Evolutionary conservation across 306 rosid species (phyloP), one percentile per base, ranked within the genome.

Genomic region (Rosa persica): DNA sequence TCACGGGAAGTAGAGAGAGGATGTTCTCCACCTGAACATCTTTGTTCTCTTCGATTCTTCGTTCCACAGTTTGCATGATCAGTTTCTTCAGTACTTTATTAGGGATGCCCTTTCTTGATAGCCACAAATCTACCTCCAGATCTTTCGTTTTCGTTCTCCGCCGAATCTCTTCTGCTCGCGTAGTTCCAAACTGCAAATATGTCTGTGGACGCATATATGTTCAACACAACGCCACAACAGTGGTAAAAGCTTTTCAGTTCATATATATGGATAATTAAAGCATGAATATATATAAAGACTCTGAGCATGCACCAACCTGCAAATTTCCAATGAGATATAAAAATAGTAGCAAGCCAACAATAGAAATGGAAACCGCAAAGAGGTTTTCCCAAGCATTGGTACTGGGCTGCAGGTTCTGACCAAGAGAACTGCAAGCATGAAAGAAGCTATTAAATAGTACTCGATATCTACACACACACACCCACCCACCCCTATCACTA

Each of bases 1-100:
- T 93, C 80, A 81, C 83, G 73, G 94, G 94, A 86, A 91, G 94
- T 82, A 88, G 69, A 34, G 84, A 51, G 44, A 89, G 77, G 79
- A 92, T 79, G 76, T 72, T 73, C 49, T 84, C 92, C 3, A 75
- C 17, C 25, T 44, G 46, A 42, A 75, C 71, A 42, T 71, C 64
- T 40, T 67, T 83, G 19, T 76, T 71, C 2, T 58, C n/a, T 16
- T 17, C 62, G 74, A 64, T 60, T 40, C 40, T 58, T 40, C 44
- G 55, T 57, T 58, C 62, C 17, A 67, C 66, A 4, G 46, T 58
- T 42, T 7, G 30, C 51, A 36, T 74, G 49, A 83, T 74, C 70
- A 4, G 51, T 23, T 10, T 34, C 78, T 70, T 78, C 27, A 74
- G 30, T 25, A 47, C n/a, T 5, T 43, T 52, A 0, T 43, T 52